Percentiles rank a stretch among this genome's conserved stretches.
phyloP scores from a whole-genome alignment of 2,329 filamentous ascomycete species.

The Coleophoma cylindrospora region DNA sequence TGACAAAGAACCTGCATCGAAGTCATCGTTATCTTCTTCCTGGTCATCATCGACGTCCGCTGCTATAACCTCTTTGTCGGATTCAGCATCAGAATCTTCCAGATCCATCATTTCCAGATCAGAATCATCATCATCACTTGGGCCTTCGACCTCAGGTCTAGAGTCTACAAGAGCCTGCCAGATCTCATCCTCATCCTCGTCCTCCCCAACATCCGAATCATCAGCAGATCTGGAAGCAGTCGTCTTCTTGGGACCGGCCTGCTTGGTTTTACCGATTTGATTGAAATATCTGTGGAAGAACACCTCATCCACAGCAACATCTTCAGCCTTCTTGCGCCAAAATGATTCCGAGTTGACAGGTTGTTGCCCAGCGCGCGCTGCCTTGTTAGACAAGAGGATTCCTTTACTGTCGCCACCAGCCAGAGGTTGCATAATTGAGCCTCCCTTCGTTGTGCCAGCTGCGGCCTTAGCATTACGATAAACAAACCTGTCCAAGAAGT shows the following conservation, averaged over 20 bases:
- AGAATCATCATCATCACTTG: conserved; percentile 51
- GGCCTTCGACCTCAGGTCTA: conserved; percentile 68
- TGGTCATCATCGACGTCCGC: conserved; percentile 37
- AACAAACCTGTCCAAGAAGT: conserved; percentile 98
- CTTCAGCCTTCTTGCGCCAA: conserved; percentile 84
- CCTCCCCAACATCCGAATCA: conserved; percentile 39
- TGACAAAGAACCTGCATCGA: conserved; percentile 29
- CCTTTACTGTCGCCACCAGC: conserved; percentile 55
- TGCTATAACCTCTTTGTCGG: conserved; percentile 28
- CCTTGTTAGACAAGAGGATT: conserved; percentile 48
- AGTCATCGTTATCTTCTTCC: conserved; percentile 33
- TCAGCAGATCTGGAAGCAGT: conserved; percentile 45
- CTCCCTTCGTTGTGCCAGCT: conserved; percentile 59
- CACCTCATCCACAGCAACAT: conserved; percentile 85
- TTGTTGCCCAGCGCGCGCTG: conserved; percentile 43
- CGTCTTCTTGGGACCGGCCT: conserved; percentile 48
- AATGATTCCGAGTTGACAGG: conserved; percentile 84
- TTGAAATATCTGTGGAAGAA: conserved; percentile 99
- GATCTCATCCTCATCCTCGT: conserved; percentile 72
- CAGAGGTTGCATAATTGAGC: conserved; percentile 96
- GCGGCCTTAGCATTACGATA: conserved; percentile 85
- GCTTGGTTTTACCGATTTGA: conserved; percentile 59
- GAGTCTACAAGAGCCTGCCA: conserved; percentile 87
- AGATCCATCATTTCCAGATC: conserved; percentile 45
- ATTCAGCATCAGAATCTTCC: conserved; percentile 39